Base-by-base conservation (phyloP, 1,139 yeast species). In the Tardiomyces blankii region DNA sequence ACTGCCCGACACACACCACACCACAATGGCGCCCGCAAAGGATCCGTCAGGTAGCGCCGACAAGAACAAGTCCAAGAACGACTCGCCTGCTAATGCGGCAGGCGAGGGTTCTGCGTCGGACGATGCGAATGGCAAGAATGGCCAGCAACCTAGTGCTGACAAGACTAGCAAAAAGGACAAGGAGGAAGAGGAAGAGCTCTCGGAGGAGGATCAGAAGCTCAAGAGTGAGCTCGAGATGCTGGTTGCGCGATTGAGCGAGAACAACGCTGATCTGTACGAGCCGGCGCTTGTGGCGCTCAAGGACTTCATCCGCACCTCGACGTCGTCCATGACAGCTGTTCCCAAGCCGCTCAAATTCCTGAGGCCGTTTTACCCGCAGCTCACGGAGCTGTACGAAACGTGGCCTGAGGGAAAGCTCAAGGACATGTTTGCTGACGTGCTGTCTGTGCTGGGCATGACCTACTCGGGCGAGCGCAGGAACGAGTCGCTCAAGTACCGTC, bases 311-410 rank as follows among this genome's bases (percentile, higher is more conserved):
- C 80, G 87, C 56, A 94, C 94, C 45, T 85, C 97, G 14, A 91
- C 98, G 3, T 86, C 96, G 32, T 88, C 97, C 8, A 91, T 91
- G 96, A 93, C 98, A 2, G 99, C 99, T 1, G 98, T 93, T 42
- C 99, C 99, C 42, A 93, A 91, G 64, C 98, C 99, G 13, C 76
- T 91, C 67, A 93, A 93, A 69, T 93, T 93, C 63, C 74, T 93
- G 55, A 80, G 96, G 59, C 95, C 97, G 14, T 87, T 80, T 57
- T 91, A 82, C 62, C 82, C 82, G 18, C 62, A 73, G 28, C 72
- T 91, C 59, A 76, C 78, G 41, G 75, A 70, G 46, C 67, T 84
- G 39, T 85, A 83, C 62, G 80, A 77, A 42, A 68, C 72, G 33
- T 88, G 96, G 96, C 67, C 70, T 5, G 54, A 54, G 11, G 52